Conservation (phyloP, 2,329 filamentous ascomycete genomes). For the Clonostachys rosea region DNA sequence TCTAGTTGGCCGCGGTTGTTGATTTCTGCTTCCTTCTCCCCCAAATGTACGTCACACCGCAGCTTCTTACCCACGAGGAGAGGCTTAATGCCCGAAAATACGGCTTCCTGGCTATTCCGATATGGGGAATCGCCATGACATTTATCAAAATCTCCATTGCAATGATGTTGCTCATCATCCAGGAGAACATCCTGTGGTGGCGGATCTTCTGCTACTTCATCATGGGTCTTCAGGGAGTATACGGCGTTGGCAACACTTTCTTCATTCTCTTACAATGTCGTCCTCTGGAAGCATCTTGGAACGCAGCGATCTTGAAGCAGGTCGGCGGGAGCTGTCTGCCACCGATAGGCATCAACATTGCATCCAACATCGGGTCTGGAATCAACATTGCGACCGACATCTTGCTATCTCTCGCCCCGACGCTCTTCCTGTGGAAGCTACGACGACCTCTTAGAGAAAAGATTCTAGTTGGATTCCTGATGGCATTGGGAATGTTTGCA, state of each 20-base stretch:
- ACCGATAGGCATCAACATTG: not conserved
- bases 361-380: not conserved
- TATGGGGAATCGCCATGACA: no score
- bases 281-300: no score
- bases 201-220: constrained; percentile 1
- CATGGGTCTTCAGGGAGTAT: not conserved
- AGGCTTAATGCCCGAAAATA: no score
- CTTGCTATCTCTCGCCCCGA: constrained; percentile 1
- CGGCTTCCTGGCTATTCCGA: no score
- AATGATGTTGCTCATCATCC: constrained; percentile 1
- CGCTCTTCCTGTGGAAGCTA: constrained; percentile 3
- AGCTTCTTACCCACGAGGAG: no score
- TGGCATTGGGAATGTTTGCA: no score
- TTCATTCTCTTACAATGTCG: not conserved
- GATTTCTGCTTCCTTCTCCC: no score
- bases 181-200: not conserved
- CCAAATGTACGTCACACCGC: no score
- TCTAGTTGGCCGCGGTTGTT: no score
- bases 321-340: no score
- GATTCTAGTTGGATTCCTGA: no score
- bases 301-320: no score
- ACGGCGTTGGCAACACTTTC: constrained; percentile 2
- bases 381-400: constrained; percentile 3
- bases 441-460: not conserved
- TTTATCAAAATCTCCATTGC: constrained; percentile 3